These are phyloP conservation scores for Aspergillus amoenus DNA, from an alignment of 2,329 filamentous ascomycete species.

Conservation along the genomic window DNA sequence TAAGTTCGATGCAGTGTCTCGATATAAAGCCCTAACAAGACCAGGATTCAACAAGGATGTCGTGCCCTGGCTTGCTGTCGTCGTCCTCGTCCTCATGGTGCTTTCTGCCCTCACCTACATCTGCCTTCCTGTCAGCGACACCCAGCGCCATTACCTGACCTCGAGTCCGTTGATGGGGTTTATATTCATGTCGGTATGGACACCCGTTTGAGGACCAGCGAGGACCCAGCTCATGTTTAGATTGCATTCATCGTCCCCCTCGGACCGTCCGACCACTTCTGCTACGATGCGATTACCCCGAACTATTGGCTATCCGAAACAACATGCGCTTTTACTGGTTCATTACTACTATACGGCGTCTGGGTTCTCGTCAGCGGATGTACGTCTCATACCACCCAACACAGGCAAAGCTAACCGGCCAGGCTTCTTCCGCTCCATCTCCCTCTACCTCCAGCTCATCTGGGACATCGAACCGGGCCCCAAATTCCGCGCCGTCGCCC, in stretches of 20 bases:
- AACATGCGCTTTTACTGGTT: conserved; percentile 4
- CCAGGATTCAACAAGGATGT: not conserved
- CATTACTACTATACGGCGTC: conserved; percentile 3
- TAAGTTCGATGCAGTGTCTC: not conserved
- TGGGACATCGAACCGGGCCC: conserved; percentile 6
- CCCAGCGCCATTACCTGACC: conserved; percentile 8
- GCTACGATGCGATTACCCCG: conserved; percentile 7
- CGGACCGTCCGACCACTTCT: not conserved
- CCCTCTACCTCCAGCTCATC: conserved; percentile 9
- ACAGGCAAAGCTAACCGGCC: no score
- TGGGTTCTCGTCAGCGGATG: conserved; percentile 10
- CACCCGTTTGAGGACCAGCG: no score
- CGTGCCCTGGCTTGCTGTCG: conserved; percentile 8
- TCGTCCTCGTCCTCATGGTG: conserved; percentile 7
- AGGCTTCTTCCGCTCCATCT: conserved; percentile 10
- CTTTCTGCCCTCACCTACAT: conserved; percentile 4
- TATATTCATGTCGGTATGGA: conserved; percentile 7
- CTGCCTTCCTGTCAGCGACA: not conserved
- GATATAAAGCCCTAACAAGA: not conserved
- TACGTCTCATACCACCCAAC: not conserved
- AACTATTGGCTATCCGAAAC: conserved; percentile 12
- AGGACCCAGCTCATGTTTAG: not conserved
- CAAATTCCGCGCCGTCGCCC: not conserved
- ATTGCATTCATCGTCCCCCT: conserved; percentile 9
- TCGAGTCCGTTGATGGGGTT: conserved; percentile 6